phyloP scores from a whole-genome alignment of 768 basidiomycete species.

The Tubosaeta sp. region DNA sequence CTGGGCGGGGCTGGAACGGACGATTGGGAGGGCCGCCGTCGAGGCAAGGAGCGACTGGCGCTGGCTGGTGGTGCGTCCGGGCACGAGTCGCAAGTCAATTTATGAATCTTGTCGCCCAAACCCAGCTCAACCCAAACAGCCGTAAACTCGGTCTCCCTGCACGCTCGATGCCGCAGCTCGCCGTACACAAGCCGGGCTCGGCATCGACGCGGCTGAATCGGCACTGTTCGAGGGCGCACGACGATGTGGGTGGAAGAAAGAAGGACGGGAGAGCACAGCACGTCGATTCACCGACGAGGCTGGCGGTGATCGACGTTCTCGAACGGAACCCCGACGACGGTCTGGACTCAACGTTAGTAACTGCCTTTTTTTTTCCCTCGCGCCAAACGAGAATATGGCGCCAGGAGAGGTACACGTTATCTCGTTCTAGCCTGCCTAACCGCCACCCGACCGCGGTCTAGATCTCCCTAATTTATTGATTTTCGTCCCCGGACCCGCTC shows the following conservation, averaged over 20 bases:
- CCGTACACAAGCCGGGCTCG: not conserved
- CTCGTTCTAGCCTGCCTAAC: constrained; percentile 5
- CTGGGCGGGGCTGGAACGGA: constrained; percentile 8
- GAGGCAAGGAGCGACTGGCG: constrained; percentile 1
- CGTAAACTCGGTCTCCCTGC: constrained; percentile 14
- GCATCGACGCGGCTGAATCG: not conserved
- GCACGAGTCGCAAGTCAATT: constrained; percentile 19
- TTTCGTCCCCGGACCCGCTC: not conserved
- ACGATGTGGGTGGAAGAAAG: not conserved
- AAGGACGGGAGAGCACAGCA: not conserved
- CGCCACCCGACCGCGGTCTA: constrained; percentile 12
- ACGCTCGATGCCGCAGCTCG: not conserved
- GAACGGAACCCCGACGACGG: constrained; percentile 18
- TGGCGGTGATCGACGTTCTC: constrained; percentile 23
- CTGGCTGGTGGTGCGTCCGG: constrained; percentile 3
- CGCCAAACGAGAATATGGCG: constrained; percentile 19
- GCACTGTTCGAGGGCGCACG: not conserved
- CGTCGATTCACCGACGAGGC: constrained; percentile 10
- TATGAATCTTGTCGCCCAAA: constrained; percentile 21
- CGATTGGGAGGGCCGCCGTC: not conserved
- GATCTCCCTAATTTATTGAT: not conserved
- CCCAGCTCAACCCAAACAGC: constrained; percentile 24
- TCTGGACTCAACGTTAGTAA: constrained; percentile 21
- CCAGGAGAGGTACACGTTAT: constrained; percentile 20
- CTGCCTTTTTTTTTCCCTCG: constrained; percentile 9